Evolutionary conservation across 2,329 filamentous ascomycete genomes (phyloP).

Genomic region (Pseudogymnoascus sp.): DNA sequence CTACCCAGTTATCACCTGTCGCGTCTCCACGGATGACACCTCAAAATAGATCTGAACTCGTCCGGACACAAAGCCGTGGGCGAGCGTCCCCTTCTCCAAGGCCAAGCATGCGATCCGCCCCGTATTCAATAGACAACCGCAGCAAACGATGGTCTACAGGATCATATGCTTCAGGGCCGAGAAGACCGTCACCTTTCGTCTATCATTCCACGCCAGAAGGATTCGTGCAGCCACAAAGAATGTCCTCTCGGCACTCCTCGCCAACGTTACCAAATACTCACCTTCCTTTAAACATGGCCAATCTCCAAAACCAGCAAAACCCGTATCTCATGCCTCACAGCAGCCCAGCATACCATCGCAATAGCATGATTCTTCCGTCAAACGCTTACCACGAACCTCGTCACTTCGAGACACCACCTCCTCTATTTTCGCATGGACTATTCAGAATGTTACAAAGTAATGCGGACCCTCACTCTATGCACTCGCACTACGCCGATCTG

Average conservation of each 20-base stretch:
- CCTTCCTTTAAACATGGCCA: constrained; percentile 39
- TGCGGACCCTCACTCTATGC: constrained; percentile 58
- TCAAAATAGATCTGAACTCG: constrained; percentile 53
- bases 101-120: constrained; percentile 58
- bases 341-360: constrained; percentile 43
- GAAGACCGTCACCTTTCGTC: constrained; percentile 53
- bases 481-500: constrained; percentile 64
- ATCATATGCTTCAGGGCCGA: constrained; percentile 54
- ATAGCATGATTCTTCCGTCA: constrained; percentile 52
- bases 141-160: constrained; percentile 74
- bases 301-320: constrained; percentile 50
- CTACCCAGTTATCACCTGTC: constrained; percentile 64
- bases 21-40: constrained; percentile 61
- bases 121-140: constrained; percentile 62
- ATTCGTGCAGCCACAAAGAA: constrained; percentile 47
- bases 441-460: constrained; percentile 71
- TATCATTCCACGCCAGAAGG: constrained; percentile 55
- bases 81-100: constrained; percentile 66
- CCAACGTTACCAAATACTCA: constrained; percentile 37
- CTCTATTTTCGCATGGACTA: constrained; percentile 61
- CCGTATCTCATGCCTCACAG: constrained; percentile 46
- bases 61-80: constrained; percentile 58
- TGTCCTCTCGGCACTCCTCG: constrained; percentile 48
- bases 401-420: constrained; percentile 52
- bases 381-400: constrained; percentile 41